Conservation (phyloP, 2,329 filamentous ascomycete genomes). For the Metarhizium humberi region DNA sequence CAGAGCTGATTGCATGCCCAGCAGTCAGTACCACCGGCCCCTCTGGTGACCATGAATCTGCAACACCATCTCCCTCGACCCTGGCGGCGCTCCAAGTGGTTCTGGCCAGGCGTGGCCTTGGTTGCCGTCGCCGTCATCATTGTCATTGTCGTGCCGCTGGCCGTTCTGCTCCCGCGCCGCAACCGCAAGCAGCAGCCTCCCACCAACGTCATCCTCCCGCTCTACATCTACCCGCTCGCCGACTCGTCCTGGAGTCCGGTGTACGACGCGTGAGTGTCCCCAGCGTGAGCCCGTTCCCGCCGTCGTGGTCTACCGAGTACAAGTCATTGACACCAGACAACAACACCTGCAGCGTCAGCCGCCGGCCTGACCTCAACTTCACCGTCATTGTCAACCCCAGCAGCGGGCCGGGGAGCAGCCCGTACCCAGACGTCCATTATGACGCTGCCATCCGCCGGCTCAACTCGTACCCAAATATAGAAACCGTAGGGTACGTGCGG, state of each 20-base stretch:
- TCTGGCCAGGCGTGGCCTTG: not conserved
- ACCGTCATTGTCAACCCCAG: not conserved
- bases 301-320: too few species aligned
- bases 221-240: not conserved
- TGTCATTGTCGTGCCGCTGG: not conserved
- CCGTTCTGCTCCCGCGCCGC: not conserved
- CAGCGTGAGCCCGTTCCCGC: too few species aligned
- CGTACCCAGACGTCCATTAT: not conserved
- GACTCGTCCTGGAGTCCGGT: not conserved
- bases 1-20: too few species aligned
- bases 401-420: not conserved
- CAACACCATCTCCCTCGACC: not conserved
- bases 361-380: not conserved
- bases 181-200: not conserved
- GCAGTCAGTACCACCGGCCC: too few species aligned
- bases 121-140: not conserved
- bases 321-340: not conserved
- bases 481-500: not conserved
- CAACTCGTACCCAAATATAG: not conserved
- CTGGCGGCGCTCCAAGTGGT: not conserved
- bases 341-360: not conserved
- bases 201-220: not conserved
- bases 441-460: not conserved
- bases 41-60: not conserved
- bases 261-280: not conserved